Conservation (phyloP, 2,329 filamentous ascomycete species). For the Lojkania enalia region DNA sequence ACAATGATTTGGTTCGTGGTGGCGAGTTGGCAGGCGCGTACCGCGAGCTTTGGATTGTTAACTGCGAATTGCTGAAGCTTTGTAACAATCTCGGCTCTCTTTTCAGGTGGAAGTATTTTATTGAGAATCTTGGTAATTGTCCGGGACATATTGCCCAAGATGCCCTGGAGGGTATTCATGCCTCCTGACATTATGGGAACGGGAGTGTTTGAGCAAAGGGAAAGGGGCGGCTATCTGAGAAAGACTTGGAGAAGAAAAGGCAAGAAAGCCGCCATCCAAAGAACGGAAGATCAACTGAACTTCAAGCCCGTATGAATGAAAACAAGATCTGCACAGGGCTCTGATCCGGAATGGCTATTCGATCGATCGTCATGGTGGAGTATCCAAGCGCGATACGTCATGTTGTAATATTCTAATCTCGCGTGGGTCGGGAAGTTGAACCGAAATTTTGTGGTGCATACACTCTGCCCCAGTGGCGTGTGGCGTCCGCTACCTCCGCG, state of each 20-base stretch:
- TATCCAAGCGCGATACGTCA: too few relatives aligned
- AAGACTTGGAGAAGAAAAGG: too few relatives aligned
- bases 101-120: slow-evolving; percentile 61
- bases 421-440: too few relatives aligned
- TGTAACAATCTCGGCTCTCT: slow-evolving; percentile 61
- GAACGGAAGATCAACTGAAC: too few relatives aligned
- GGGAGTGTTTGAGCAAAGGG: too few relatives aligned
- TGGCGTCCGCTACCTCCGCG: slow-evolving; percentile 11
- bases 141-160: slow-evolving; percentile 16
- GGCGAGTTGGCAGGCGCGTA: slow-evolving; percentile 45
- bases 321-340: too few relatives aligned
- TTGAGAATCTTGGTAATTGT: slow-evolving; percentile 50
- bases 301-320: too few relatives aligned
- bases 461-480: background rate
- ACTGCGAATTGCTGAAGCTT: slow-evolving; percentile 60
- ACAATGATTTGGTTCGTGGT: background rate
- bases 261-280: too few relatives aligned
- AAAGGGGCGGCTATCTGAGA: too few relatives aligned
- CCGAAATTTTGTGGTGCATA: too few relatives aligned
- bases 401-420: background rate
- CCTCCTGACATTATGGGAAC: slow-evolving; percentile 30
- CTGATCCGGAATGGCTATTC: too few relatives aligned
- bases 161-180: slow-evolving; percentile 26
- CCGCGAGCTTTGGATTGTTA: slow-evolving; percentile 69
- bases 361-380: too few relatives aligned